These are phyloP conservation scores for Acrocalymma vagum DNA, from an alignment of 2,329 filamentous ascomycete genomes.

Conservation along the genomic window DNA sequence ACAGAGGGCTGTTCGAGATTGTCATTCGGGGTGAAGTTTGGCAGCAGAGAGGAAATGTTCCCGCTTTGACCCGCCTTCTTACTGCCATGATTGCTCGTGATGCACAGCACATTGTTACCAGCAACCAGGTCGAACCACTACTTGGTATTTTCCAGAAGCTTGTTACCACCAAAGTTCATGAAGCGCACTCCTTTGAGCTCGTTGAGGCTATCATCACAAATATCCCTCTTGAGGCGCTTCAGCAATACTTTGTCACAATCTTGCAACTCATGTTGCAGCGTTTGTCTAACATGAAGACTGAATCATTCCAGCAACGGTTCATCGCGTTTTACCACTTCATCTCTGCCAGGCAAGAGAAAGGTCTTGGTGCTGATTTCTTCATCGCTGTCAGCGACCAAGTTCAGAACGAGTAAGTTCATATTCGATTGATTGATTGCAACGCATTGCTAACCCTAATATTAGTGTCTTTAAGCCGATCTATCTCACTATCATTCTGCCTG, in stretches of 20 bases:
- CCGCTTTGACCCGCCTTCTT: conserved; percentile 85
- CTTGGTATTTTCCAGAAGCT: conserved; percentile 97
- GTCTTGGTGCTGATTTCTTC: conserved; percentile 93
- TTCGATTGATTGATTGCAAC: background rate
- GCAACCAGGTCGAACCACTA: conserved; percentile 85
- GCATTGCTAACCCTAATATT: conserved; percentile 22
- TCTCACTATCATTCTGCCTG: conserved; percentile 83
- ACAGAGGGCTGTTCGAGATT: conserved; percentile 79
- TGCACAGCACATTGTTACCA: conserved; percentile 73
- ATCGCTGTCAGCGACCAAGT: conserved; percentile 83
- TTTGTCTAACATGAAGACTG: conserved; percentile 76
- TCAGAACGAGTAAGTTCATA: conserved; percentile 66
- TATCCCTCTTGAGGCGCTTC: conserved; percentile 76
- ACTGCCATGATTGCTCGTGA: conserved; percentile 84
- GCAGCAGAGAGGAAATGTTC: conserved; percentile 93
- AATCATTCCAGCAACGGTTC: conserved; percentile 86
- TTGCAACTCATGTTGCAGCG: conserved; percentile 82
- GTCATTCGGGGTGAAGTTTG: conserved; percentile 84
- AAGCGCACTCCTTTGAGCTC: conserved; percentile 87
- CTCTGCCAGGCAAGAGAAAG: conserved; percentile 78
- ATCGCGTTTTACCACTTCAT: conserved; percentile 95
- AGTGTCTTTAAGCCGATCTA: conserved; percentile 87
- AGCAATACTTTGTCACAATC: conserved; percentile 81
- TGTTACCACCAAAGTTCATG: conserved; percentile 81
- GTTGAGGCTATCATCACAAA: conserved; percentile 80